A percentile compares a stretch with the other conserved stretches of the same genome.
phyloP scores from a whole-genome alignment of 2,329 filamentous ascomycete genomes.

The Fusarium vanettenii region DNA sequence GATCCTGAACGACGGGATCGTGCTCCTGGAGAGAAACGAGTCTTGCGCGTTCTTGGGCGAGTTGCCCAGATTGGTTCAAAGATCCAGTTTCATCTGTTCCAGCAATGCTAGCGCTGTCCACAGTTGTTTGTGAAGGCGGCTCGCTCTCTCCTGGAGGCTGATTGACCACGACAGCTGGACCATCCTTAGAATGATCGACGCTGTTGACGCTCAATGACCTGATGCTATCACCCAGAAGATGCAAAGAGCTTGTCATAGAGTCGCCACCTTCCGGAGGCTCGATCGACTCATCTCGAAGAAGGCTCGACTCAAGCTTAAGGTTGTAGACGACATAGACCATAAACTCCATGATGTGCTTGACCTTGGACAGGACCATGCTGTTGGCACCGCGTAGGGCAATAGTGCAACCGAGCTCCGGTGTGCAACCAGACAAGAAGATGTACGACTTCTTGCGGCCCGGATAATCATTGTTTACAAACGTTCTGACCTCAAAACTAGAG shows the following conservation, averaged over 20 bases:
- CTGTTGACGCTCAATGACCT: conserved; percentile 48
- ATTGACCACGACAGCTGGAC: conserved; percentile 48
- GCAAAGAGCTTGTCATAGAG: conserved; percentile 53
- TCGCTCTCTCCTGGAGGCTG: conserved; percentile 53
- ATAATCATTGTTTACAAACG: conserved; percentile 84
- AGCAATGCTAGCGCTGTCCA: conserved; percentile 44
- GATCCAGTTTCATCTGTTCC: conserved; percentile 46
- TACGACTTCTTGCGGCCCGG: conserved; percentile 89
- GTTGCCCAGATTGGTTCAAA: conserved; percentile 39
- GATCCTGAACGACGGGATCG: conserved; percentile 58
- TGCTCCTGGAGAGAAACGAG: conserved; percentile 57
- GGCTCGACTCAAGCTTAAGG: conserved; percentile 91
- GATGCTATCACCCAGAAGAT: conserved; percentile 55
- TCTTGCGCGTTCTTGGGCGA: conserved; percentile 42
- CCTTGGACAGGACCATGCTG: conserved; percentile 75
- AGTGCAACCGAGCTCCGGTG: conserved; percentile 91
- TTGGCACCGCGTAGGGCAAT: conserved; percentile 89
- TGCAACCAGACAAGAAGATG: conserved; percentile 92
- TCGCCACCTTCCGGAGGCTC: conserved; percentile 75
- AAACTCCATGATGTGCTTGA: conserved; percentile 96
- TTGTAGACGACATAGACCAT: conserved; percentile 99
- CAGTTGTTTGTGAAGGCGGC: conserved; percentile 48
- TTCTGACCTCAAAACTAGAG: conserved; percentile 93
- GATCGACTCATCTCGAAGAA: conserved; percentile 93
- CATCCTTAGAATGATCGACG: conserved; percentile 43